phyloP scores from a whole-genome alignment of 345 rosid genomes.

The Populus deltoides region DNA sequence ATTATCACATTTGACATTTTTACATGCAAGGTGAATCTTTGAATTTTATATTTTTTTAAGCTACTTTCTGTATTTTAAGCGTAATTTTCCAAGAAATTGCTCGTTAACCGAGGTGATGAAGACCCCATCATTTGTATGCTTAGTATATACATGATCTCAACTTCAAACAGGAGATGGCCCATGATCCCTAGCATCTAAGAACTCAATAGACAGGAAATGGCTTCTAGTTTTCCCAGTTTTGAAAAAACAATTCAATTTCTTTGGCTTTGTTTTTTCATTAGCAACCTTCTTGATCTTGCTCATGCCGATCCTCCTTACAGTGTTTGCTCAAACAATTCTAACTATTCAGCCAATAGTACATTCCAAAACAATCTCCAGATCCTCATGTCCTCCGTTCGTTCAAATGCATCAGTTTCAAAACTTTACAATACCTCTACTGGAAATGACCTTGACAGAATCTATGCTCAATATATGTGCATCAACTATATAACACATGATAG shows the following conservation, averaged over 20 bases:
- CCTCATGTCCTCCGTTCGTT: slow-evolving; percentile 5
- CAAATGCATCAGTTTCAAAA: slow-evolving; percentile 16
- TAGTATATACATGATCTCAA: too few species aligned
- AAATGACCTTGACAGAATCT: slow-evolving; percentile 15
- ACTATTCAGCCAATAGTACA: background rate
- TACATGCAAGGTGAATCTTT: too few species aligned
- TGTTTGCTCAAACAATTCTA: slow-evolving; percentile 1
- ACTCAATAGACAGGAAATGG: background rate
- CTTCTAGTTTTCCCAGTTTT: background rate
- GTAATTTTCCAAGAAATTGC: too few species aligned
- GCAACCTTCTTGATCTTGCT: background rate
- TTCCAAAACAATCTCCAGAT: slow-evolving; percentile 1
- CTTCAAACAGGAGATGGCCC: background rate
- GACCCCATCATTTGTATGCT: too few species aligned
- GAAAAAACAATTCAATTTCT: background rate
- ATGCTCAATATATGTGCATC: slow-evolving; percentile 40
- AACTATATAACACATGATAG: slow-evolving; percentile 6
- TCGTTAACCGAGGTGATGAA: too few species aligned
- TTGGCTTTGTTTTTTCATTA: background rate
- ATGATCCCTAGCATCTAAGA: background rate
- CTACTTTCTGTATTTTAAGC: too few species aligned
- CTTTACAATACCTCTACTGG: slow-evolving; percentile 19
- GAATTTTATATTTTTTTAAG: too few species aligned
- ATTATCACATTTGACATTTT: too few species aligned
- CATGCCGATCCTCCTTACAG: slow-evolving; percentile 22